phyloP scores from a whole-genome alignment of 176 grass and related monocot species.

The Saccharum spontaneum region DNA sequence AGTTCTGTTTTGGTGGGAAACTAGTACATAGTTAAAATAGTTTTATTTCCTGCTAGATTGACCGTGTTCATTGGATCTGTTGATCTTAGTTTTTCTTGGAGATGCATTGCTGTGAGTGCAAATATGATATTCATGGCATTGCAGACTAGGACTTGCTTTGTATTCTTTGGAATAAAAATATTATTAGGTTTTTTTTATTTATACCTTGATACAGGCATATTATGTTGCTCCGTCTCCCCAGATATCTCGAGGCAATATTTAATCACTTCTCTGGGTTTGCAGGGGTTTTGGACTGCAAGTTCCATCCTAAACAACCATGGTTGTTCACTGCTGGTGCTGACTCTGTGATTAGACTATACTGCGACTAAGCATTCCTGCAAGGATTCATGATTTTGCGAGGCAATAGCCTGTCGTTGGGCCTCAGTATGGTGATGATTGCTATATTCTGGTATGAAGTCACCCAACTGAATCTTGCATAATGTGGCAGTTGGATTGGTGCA shows the following conservation, averaged over 20 bases:
- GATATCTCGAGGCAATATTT: not conserved
- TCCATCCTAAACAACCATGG: conserved; percentile 91
- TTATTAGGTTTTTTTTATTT: not conserved
- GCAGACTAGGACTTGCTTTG: not conserved
- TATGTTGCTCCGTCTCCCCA: not conserved
- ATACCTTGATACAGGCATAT: not conserved
- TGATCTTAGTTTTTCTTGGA: not conserved
- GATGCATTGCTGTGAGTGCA: not conserved
- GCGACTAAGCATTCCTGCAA: conserved; percentile 45
- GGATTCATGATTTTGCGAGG: not conserved
- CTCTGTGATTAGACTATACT: conserved; percentile 76
- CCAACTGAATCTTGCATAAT: not conserved
- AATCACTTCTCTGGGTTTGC: conserved; percentile 18
- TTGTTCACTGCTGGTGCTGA: conserved; percentile 91
- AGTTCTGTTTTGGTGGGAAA: not conserved
- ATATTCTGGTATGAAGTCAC: not conserved
- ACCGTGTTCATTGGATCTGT: not conserved
- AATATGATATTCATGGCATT: not conserved
- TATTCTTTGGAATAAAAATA: not conserved
- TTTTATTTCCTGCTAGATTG: not conserved
- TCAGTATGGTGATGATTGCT: not conserved
- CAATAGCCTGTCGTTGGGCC: not conserved
- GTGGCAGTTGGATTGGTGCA: not conserved
- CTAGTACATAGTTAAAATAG: not conserved
- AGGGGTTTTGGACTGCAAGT: conserved; percentile 93